Evolutionary conservation across 768 basidiomycete species (phyloP), one percentile per base, ranked within the genome.

Genomic region (Mycena vulgaris): DNA sequence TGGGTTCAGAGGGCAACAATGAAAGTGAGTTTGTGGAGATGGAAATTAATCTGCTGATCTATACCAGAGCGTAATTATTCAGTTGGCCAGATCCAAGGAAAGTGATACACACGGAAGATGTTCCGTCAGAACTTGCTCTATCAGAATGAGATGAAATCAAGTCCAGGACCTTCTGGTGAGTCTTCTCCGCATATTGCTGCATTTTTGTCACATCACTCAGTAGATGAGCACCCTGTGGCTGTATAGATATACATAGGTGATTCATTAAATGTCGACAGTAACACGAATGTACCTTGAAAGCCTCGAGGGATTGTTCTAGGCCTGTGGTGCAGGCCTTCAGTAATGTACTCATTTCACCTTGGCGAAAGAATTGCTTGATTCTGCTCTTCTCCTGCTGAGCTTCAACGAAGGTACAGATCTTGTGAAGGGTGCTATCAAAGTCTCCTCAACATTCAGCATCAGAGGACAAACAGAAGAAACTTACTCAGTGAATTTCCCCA

Each of bases 281-380:
- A 42, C 23, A 19, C 17, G n/a, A 5, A 23, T 59, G 5, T 5
- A 59, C 58, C 58, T 59, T 39, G 58, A 59, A 59, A 5, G 3
- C 27, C 6, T 21, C 39, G 9, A 59, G n/a, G 5, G 35, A 10
- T 16, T 45, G 21, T 5, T 59, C 37, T 11, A 59, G 25, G 4
- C 35, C 58, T 14, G 8, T 16, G 13, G 27, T 3, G 19, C 58
- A 59, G 17, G 5, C 37, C 13, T 59, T 59, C 5, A 59, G 35
- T n/a, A 59, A 23, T 27, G 58, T 28, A 23, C 40, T 59, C 27
- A 42, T 40, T 45, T 59, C 58, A 6, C 58, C 58, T 45, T 59
- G 35, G 5, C 58, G 58, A 23, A 59, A 59, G 27, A 59, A 59
- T 25, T 42, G 11, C 13, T 28, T 28, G 9, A 59, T 59, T 10